phyloP scores from a whole-genome alignment of 352 stramenopile genomes.

The Elongisporangium undulatum region DNA sequence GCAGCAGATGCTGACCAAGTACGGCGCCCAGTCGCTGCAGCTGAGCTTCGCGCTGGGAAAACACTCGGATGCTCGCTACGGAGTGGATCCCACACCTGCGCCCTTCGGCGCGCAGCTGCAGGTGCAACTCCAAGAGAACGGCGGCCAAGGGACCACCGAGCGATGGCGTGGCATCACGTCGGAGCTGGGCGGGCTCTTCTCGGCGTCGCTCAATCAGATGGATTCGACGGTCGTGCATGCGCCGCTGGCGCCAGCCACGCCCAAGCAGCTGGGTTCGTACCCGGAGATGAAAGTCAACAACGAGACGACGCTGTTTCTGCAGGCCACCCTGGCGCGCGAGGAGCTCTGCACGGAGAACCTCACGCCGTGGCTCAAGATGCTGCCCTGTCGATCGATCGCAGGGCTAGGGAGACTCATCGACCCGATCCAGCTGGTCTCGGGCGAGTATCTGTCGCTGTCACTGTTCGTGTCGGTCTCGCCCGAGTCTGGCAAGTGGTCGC shows the following conservation, averaged over 20 bases:
- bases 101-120: constrained; percentile 66
- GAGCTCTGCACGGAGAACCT: constrained; percentile 88
- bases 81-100: constrained; percentile 23
- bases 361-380: constrained; percentile 85
- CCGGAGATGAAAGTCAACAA: constrained; percentile 3
- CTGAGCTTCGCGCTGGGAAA: constrained; percentile 65
- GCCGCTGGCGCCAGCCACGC: constrained; percentile 6
- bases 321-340: constrained; percentile 71
- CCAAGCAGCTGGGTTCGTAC: constrained; percentile 16
- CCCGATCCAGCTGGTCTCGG: constrained; percentile 65
- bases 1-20: constrained; percentile 67
- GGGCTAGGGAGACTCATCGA: constrained; percentile 70
- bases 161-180: constrained; percentile 70
- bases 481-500: constrained; percentile 13
- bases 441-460: constrained; percentile 62
- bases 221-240: constrained; percentile 37
- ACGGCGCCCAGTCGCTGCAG: constrained; percentile 59
- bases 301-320: constrained; percentile 23
- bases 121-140: constrained; percentile 29
- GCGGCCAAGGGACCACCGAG: constrained; percentile 14
- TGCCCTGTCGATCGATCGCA: constrained; percentile 62
- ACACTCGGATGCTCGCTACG: constrained; percentile 50
- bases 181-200: constrained; percentile 77
- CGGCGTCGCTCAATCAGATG: constrained; percentile 81
- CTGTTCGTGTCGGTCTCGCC: constrained; percentile 30